Base-by-base conservation (phyloP, 352 stramenopile species). In the Phytophthora fragariae region DNA sequence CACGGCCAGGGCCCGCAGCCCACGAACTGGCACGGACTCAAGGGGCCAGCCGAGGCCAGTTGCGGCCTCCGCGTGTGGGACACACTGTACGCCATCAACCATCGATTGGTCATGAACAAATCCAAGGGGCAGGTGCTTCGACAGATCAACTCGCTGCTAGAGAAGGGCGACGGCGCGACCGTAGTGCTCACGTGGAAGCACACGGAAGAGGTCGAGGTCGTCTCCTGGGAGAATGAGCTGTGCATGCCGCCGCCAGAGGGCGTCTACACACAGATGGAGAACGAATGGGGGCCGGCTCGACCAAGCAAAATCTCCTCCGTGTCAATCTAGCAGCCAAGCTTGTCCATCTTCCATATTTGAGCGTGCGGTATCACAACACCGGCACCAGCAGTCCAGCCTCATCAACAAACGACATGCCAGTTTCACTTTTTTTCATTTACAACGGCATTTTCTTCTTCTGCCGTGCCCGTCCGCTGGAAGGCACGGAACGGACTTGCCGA, bases 21-120 rank as follows among this genome's bases (percentile, higher is more conserved):
- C 37, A 87, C 77, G 9, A 90, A 86, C 65, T 96, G 89, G 89
- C 76, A 83, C 29, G 88, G 89, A 62, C 69, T 80, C 10, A 95
- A 93, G 49, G 89, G 89, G 2, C 86, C 89, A 1, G 88, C 83
- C 11, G 89, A 96, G 64, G 85, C 86, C 11, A 93, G 86, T 59
- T 81, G 81, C 46, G 88, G 83, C 5, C 78, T 96, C n/a, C 88
- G 89, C 57, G 75, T 88, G 5, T 88, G 89, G 21, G 89, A 96
- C 72, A 91, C 85, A 52, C 80, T 96, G 44, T 95, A 96, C 72
- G 87, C 89, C 41, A 91, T 96, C 64, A 96, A 96, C 78, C 86
- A 94, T 62, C 81, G 85, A 65, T 83, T 94, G n/a, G 86, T 96
- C 14, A 86, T 94, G 65, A 96, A 96, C 79, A 95, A 95, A 74